These are phyloP conservation scores for Wickerhamomyces chaumierensis DNA, from an alignment of 805 yeast species.

Conservation along the genomic window DNA sequence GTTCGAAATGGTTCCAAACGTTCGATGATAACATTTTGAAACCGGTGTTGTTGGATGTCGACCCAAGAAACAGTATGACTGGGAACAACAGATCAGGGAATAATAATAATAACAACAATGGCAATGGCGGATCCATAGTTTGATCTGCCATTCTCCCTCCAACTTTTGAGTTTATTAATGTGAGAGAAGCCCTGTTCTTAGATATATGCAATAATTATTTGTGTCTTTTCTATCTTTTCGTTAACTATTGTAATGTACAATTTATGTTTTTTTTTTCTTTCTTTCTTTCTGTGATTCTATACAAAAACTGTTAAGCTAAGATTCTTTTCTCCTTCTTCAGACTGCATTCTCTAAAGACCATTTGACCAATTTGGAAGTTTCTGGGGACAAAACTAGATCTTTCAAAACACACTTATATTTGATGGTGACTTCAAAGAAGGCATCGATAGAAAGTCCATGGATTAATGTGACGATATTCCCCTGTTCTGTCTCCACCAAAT, in stretches of 20 bases:
- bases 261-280: too few species aligned
- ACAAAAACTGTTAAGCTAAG: too few species aligned
- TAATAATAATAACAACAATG: not conserved
- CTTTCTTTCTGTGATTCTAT: too few species aligned
- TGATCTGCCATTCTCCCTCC: too few species aligned
- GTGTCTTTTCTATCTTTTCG: too few species aligned
- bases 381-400: slow-evolving; percentile 51
- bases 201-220: too few species aligned
- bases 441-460: slow-evolving; percentile 53
- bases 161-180: too few species aligned
- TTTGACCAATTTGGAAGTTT: slow-evolving; percentile 57
- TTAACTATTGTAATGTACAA: slow-evolving; percentile 7
- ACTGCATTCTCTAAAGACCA: slow-evolving; percentile 61
- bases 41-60: slow-evolving; percentile 71
- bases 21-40: slow-evolving; percentile 91
- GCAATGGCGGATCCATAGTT: slow-evolving; percentile 3
- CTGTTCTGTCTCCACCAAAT: slow-evolving; percentile 12
- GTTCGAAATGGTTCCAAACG: slow-evolving; percentile 83
- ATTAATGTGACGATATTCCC: slow-evolving; percentile 39
- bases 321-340: too few species aligned
- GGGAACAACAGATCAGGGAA: not conserved
- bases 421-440: slow-evolving; percentile 54
- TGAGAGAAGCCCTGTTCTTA: too few species aligned
- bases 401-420: slow-evolving; percentile 52
- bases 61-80: slow-evolving; percentile 15